Percentiles rank a stretch among this genome's conserved stretches.
phyloP scores from a whole-genome alignment of 495 filamentous ascomycete species.

The Lasiosphaeris hirsuta region DNA sequence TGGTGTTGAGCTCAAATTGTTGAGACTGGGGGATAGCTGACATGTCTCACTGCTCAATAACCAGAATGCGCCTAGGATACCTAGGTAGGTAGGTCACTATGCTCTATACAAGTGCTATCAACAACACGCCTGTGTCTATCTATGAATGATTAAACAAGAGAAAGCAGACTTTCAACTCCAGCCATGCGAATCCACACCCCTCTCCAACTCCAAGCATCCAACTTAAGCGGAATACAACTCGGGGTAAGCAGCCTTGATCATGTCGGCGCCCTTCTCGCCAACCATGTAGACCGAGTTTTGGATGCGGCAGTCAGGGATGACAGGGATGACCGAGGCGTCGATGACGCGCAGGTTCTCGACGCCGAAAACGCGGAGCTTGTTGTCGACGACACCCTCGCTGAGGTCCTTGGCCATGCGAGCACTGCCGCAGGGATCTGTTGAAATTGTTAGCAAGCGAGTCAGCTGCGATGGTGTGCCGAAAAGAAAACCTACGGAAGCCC shows the following conservation, averaged over 20 bases:
- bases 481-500: conserved; percentile 44
- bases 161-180: background rate
- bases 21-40: too few species aligned
- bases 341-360: conserved; percentile 50
- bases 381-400: conserved; percentile 52
- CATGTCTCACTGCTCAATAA: too few species aligned
- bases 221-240: conserved; percentile 24
- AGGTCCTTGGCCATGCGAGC: conserved; percentile 51
- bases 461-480: background rate
- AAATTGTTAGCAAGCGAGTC: background rate
- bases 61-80: too few species aligned
- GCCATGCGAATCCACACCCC: background rate
- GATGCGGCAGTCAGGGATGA: conserved; percentile 46
- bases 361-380: conserved; percentile 53
- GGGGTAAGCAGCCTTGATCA: conserved; percentile 42
- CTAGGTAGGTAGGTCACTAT: too few species aligned
- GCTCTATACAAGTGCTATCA: too few species aligned
- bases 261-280: conserved; percentile 52
- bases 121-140: too few species aligned
- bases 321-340: conserved; percentile 45
- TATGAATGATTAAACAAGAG: too few species aligned
- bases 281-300: conserved; percentile 56
- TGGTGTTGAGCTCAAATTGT: too few species aligned
- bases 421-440: conserved; percentile 51
- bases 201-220: background rate